A percentile compares a stretch with the other conserved stretches of the same genome.
Conservation (phyloP, 441 rosid species). For the Erodium texanum region DNA sequence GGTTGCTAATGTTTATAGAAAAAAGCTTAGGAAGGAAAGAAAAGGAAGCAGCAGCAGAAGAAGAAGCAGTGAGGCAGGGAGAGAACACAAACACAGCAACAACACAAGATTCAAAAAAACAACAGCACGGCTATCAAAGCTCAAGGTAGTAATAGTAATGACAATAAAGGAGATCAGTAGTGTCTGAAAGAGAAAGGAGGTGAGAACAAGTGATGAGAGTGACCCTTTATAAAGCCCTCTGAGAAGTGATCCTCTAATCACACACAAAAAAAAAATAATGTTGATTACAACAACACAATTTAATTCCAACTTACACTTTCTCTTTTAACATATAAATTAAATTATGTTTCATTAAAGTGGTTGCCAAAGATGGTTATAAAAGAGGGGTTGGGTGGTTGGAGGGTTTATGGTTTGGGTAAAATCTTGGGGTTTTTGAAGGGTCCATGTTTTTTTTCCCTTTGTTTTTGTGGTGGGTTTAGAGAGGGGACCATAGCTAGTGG, state of each 20-base stretch:
- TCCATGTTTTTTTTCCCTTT: neutral
- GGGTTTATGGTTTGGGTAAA: slow-evolving; percentile 21
- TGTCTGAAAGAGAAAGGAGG: neutral
- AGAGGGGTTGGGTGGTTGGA: slow-evolving; percentile 20
- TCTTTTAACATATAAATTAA: neutral
- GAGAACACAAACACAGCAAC: slow-evolving; percentile 4
- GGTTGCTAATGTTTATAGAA: slow-evolving; percentile 5
- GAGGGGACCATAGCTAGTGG: slow-evolving; percentile 22
- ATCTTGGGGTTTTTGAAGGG: slow-evolving; percentile 7
- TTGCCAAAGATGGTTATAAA: slow-evolving; percentile 11
- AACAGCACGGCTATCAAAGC: slow-evolving; percentile 2
- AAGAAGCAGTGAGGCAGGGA: neutral
- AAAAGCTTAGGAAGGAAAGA: neutral
- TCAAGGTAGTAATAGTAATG: slow-evolving; percentile 2
- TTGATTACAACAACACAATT: slow-evolving; percentile 1
- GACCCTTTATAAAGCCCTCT: neutral
- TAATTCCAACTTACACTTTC: neutral
- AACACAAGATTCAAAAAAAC: slow-evolving; percentile 4
- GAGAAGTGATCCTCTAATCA: neutral
- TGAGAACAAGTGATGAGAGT: neutral
- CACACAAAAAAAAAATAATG: neutral
- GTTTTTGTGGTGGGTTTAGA: neutral
- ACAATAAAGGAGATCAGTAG: neutral
- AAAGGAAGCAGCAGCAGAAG: neutral
- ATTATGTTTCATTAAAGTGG: neutral